Evolutionary conservation across 2,329 filamentous ascomycete genomes (phyloP).

Genomic region (Exserohilum turcica): DNA sequence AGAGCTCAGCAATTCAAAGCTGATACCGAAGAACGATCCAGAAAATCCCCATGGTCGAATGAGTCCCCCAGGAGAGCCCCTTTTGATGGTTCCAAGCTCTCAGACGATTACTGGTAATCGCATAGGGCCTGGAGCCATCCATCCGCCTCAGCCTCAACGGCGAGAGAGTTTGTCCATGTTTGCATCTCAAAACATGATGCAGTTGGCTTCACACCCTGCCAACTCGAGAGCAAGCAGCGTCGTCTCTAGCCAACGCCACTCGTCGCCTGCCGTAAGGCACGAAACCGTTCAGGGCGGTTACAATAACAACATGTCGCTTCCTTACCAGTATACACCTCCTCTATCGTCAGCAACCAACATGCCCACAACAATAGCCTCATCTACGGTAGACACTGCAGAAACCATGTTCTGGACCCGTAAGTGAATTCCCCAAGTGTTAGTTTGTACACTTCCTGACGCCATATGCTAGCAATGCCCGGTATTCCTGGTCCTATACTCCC

Average conservation of each 20-base stretch:
- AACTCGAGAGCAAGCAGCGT: constrained; percentile 22
- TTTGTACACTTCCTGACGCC: background rate
- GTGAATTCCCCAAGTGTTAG: background rate
- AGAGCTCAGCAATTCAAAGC: constrained; percentile 33
- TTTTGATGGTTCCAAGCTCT: constrained; percentile 23
- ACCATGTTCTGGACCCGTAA: constrained; percentile 43
- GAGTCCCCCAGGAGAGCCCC: constrained; percentile 29
- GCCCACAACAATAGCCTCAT: constrained; percentile 17
- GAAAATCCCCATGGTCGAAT: constrained; percentile 16
- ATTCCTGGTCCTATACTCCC: constrained; percentile 47
- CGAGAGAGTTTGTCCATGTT: constrained; percentile 43
- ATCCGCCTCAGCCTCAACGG: constrained; percentile 12
- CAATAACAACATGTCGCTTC: constrained; percentile 15
- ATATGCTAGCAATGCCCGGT: constrained; percentile 40
- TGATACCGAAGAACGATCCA: constrained; percentile 27
- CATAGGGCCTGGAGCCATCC: constrained; percentile 10
- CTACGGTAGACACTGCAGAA: constrained; percentile 23
- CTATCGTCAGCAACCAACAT: constrained; percentile 18
- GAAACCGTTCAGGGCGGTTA: constrained; percentile 17
- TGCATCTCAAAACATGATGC: constrained; percentile 20
- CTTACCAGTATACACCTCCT: constrained; percentile 25
- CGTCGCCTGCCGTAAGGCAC: constrained; percentile 20
- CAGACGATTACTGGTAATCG: constrained; percentile 15
- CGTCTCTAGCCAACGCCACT: constrained; percentile 20
- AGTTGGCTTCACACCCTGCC: constrained; percentile 23